A percentile compares a stretch with the other conserved stretches of the same genome.
These are phyloP conservation scores for Rhynchosporium graminicola DNA, from an alignment of 2,329 filamentous ascomycete species.

Conservation along the genomic window DNA sequence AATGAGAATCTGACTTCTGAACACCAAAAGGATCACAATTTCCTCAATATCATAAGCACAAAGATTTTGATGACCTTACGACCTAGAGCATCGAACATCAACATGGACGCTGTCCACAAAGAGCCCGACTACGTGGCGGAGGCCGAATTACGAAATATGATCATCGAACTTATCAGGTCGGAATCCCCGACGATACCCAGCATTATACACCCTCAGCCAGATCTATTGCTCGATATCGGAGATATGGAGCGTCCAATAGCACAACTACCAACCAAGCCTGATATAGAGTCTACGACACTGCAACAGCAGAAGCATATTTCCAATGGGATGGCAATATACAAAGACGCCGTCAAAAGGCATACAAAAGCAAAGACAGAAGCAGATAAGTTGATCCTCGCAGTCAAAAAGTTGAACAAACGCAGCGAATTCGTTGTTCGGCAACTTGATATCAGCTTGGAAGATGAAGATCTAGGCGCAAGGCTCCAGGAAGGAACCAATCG, in stretches of 20 bases:
- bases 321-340: slow-evolving; percentile 1
- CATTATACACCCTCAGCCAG: not conserved
- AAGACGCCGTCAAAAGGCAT: not conserved
- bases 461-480: slow-evolving; percentile 8
- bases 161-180: no score
- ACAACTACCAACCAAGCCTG: not conserved
- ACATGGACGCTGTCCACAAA: not conserved
- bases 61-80: not conserved
- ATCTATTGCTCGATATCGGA: not conserved
- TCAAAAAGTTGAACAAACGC: not conserved
- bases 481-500: slow-evolving; percentile 21
- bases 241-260: not conserved
- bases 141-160: not conserved
- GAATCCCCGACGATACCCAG: not conserved
- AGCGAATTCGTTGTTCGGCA: slow-evolving; percentile 4
- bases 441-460: not conserved
- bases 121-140: not conserved
- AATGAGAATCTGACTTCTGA: not conserved
- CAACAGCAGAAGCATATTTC: not conserved
- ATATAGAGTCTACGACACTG: not conserved
- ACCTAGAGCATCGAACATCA: not conserved
- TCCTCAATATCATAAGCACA: not conserved
- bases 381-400: not conserved
- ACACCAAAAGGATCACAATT: not conserved
- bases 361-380: not conserved